Evolutionary conservation across 345 rosid species (phyloP), one percentile per base, ranked within the genome.

Genomic region (Brassica carinata): DNA sequence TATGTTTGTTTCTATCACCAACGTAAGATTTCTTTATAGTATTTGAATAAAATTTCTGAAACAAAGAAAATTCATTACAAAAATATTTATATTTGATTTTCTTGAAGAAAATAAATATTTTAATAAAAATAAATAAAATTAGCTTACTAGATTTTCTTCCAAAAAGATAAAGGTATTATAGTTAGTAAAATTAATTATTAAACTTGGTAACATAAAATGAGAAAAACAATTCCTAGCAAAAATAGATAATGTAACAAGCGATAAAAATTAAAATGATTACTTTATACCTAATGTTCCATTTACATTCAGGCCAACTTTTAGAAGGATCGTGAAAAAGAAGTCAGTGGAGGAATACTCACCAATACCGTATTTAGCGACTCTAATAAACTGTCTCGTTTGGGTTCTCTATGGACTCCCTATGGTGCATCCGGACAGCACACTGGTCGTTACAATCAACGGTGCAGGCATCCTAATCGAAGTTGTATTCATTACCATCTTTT

Each of bases 281-380:
- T 5, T 11, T 8, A 8, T 5, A 34, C 11, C 0, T 57, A 40
- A 69, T 77, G 8, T 62, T 4, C 19, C n/a, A 64, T 26, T 5
- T 13, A 3, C 14, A 26, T 18, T 34, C 90, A 95, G 98, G 87
- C 93, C 99, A 73, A 95, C 99, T 36, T 92, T 93, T 87, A 33
- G 85, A 0, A 17, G 71, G 61, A 93, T 95, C 79, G 86, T 90
- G 83, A 93, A 88, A 82, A 91, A 84, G 67, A 86, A 87, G 14
- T 78, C 93, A n/a, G 99, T 95, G 79, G 97, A 91, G 82, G 94
- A 89, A 23, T 95, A 83, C 85, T 92, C 97, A 17, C 79, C 94
- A 5, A 80, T 51, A 5, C 99, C 99, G 11, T 95, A 95, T 78
- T 73, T 95, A 2, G 96, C 96, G 13, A 87, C 97, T 30, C 76